A percentile compares a stretch with the other conserved stretches of the same genome.
Conservation (phyloP, 129 eudicot species). For the Saussurea involucrata region DNA sequence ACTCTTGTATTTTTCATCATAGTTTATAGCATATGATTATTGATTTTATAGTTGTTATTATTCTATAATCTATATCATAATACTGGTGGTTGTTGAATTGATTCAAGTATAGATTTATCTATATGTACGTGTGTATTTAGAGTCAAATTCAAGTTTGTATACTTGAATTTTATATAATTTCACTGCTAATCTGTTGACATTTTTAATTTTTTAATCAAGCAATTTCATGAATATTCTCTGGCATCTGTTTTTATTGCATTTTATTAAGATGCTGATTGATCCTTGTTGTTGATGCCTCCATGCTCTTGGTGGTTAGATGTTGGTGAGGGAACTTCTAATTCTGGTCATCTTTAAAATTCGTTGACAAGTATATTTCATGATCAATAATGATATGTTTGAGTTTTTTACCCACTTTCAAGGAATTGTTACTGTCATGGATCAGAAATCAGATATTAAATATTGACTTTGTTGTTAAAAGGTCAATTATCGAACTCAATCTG, state of each 20-base stretch:
- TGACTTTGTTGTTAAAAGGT: background rate
- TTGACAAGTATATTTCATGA: background rate
- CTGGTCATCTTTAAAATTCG: background rate
- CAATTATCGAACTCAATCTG: background rate
- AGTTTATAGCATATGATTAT: background rate
- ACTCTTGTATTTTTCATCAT: background rate
- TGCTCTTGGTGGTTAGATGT: background rate
- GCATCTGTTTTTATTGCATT: background rate
- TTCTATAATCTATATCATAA: background rate
- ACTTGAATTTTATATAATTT: background rate
- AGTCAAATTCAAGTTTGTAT: background rate
- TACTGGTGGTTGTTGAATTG: slow-evolving; percentile 14
- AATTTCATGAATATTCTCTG: background rate
- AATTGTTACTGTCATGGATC: background rate
- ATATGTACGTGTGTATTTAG: slow-evolving; percentile 3
- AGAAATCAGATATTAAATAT: background rate
- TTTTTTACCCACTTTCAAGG: slow-evolving; percentile 1
- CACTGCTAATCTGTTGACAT: background rate
- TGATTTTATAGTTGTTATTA: background rate
- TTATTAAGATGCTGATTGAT: slow-evolving; percentile 7
- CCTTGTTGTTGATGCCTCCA: slow-evolving; percentile 5
- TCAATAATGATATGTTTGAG: background rate
- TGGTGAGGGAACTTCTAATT: background rate
- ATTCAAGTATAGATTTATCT: background rate
- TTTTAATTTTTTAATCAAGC: background rate